Evolutionary conservation across 495 filamentous ascomycete genomes (phyloP), one percentile per base, ranked within the genome.

Genomic region (Penicillium goetzii): DNA sequence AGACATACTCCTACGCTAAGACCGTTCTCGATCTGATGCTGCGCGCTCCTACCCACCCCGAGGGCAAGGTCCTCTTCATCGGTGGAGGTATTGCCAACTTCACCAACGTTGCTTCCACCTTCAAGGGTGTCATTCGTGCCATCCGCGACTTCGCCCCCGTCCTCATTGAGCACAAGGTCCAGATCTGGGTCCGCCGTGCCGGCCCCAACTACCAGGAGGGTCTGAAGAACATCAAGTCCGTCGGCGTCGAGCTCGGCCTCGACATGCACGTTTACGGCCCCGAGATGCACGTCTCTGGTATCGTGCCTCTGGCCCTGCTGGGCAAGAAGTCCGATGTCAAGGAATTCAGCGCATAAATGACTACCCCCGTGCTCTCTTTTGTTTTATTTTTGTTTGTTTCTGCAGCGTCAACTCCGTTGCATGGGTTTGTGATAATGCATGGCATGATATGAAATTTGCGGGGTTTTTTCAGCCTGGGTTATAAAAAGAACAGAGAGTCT

Each of bases 61-160:
- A 97, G 69, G 95, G 96, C 83, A 97, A 97, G 87, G 90, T 98
- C 60, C 88, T 99, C 66, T 98, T 99, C 85, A 97, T 99, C 69
- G 95, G 95, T 78, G 95, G 95, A 82, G 95, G 95, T 86, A 99
- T 99, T 87, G 95, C 95, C 84, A 99, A 99, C 89, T 99, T 99
- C 85, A 99, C 95, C 80, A 91, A 89, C 74, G 86, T 99, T 51
- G 95, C 96, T 55, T 92, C 88, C 66, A 99, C 95, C 54, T 99
- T 99, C 90, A 99, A 99, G 85, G 95, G 95, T 83, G 93, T 99
- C 75, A 99, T 99, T 80, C 90, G 92, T 61, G 95, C 95, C 40
- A 88, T 99, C 60, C 90, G 96, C 59, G 95, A 98, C 80, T 92
- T 95, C 62, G 86, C 92, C 57, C 88, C 88, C 54, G 80, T 88